Conservation (phyloP, 1,284 basidiomycete species). For the Mycosarcoma maydis region DNA sequence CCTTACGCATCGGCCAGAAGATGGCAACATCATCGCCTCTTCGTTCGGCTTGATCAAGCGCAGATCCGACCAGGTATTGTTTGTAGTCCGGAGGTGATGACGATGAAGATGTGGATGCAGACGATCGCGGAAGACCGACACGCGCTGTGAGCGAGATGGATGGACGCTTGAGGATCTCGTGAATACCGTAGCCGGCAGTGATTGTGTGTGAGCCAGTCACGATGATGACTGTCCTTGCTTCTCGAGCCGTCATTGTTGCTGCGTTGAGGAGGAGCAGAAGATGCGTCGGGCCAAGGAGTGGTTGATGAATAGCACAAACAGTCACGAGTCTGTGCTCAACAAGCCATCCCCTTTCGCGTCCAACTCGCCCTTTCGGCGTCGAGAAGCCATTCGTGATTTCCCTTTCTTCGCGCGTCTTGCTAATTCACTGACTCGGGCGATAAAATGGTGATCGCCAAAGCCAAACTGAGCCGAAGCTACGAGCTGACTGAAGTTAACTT, state of each 20-base stretch:
- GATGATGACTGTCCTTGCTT: slow-evolving; percentile 82
- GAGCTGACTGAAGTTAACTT: too few relatives aligned
- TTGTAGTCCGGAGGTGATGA: slow-evolving; percentile 32
- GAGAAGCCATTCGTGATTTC: too few relatives aligned
- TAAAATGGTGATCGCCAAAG: slow-evolving; percentile 36
- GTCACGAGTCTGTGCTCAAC: slow-evolving; percentile 17
- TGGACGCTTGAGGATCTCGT: slow-evolving; percentile 81
- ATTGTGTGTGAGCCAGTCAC: slow-evolving; percentile 79
- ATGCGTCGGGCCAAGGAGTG: too few relatives aligned
- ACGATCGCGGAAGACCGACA: slow-evolving; percentile 35
- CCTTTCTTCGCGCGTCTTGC: slow-evolving; percentile 27
- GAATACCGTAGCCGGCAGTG: slow-evolving; percentile 80
- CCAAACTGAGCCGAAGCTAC: too few relatives aligned
- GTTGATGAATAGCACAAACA: neutral
- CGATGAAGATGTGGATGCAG: slow-evolving; percentile 21
- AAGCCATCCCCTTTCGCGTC: slow-evolving; percentile 1
- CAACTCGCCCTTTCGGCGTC: slow-evolving; percentile 13
- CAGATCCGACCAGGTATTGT: slow-evolving; percentile 83
- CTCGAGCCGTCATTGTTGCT: slow-evolving; percentile 71
- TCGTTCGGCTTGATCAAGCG: slow-evolving; percentile 80
- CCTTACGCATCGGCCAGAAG: slow-evolving; percentile 85
- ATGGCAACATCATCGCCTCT: slow-evolving; percentile 78
- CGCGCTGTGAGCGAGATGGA: slow-evolving; percentile 70
- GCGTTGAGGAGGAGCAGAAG: neutral
- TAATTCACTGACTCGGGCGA: slow-evolving; percentile 19